Evolutionary conservation across 2,329 filamentous ascomycete genomes (phyloP).

Genomic region (Aspergillus luchuensis): DNA sequence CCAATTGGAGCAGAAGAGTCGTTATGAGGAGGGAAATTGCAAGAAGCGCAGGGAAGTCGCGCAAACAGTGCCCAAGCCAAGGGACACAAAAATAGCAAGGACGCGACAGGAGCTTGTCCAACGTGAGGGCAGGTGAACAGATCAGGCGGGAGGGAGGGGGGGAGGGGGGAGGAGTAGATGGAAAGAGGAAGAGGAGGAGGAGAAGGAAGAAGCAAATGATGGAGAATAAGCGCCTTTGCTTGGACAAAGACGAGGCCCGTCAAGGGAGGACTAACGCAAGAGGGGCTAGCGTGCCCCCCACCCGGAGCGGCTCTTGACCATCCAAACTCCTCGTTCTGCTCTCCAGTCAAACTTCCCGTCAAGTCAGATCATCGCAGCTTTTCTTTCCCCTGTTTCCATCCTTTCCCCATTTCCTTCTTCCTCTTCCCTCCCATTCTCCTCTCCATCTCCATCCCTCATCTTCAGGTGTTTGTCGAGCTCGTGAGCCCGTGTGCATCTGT

Average conservation of each 20-base stretch:
- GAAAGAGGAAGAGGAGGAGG: neutral
- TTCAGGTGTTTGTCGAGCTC: constrained; percentile 14
- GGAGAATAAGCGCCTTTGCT: constrained; percentile 10
- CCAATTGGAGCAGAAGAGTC: neutral
- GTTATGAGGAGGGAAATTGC: neutral
- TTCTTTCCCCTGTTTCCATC: constrained; percentile 19
- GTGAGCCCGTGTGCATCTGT: constrained; percentile 10
- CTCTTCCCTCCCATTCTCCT: constrained; percentile 16
- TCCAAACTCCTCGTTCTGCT: constrained; percentile 26
- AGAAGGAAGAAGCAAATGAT: neutral
- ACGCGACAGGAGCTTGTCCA: no score
- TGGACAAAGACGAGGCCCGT: constrained; percentile 6
- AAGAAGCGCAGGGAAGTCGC: neutral
- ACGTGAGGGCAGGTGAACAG: neutral
- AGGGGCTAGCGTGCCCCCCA: constrained; percentile 23
- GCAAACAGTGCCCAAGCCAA: neutral
- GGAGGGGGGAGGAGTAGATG: neutral
- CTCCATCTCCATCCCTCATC: constrained; percentile 14
- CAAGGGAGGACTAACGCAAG: constrained; percentile 17
- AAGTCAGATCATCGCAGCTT: constrained; percentile 27
- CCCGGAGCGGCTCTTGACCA: constrained; percentile 31
- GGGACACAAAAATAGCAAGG: neutral
- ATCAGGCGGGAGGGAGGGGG: neutral
- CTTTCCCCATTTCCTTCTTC: constrained; percentile 23
- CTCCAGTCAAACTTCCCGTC: constrained; percentile 19